These are phyloP conservation scores for Penicillium sp. DNA, from an alignment of 2,329 filamentous ascomycete genomes.

Conservation along the genomic window DNA sequence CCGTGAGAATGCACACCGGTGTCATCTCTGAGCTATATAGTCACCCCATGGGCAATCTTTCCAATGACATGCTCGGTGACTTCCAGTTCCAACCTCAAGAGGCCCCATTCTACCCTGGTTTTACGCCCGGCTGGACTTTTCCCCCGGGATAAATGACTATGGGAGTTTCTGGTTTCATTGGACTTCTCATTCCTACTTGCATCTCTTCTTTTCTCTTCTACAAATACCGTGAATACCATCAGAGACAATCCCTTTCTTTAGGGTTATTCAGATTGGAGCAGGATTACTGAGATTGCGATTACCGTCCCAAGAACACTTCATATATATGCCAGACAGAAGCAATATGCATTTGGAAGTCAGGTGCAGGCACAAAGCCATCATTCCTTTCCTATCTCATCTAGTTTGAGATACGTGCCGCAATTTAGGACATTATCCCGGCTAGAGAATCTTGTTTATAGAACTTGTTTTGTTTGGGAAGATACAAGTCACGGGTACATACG, in stretches of 20 bases:
- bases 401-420: neutral
- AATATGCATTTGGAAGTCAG: neutral
- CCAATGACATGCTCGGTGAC: conserved; percentile 24
- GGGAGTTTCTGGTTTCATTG: neutral
- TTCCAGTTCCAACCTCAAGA: conserved; percentile 25
- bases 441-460: neutral
- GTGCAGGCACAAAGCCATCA: neutral
- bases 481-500: neutral
- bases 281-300: neutral
- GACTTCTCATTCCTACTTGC: conserved; percentile 2
- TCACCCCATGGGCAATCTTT: conserved; percentile 18
- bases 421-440: neutral
- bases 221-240: neutral
- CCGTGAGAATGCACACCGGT: conserved; percentile 12
- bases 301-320: neutral
- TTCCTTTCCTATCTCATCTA: neutral
- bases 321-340: neutral
- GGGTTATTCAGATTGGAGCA: neutral
- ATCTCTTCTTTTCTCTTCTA: conserved; percentile 4
- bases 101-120: conserved; percentile 14
- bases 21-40: conserved; percentile 11
- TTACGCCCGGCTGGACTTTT: conserved; percentile 21
- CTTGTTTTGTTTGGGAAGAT: neutral
- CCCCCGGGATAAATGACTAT: conserved; percentile 8
- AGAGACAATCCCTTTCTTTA: neutral